Base-by-base conservation (phyloP, 345 rosid genomes). In the Stellera chamaejasme region DNA sequence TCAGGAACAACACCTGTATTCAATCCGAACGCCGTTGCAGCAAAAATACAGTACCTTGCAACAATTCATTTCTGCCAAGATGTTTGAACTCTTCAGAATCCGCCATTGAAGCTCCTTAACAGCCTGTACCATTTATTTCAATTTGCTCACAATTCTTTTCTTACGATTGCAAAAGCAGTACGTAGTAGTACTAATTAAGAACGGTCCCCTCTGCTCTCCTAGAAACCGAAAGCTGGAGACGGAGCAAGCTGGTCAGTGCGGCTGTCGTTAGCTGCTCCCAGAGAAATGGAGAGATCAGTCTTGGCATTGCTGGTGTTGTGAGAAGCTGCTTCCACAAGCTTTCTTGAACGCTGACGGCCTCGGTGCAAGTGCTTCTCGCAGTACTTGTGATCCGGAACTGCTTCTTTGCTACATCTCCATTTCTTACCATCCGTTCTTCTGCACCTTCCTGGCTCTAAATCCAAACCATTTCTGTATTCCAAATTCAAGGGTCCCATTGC, bases 401-500 rank as follows among this genome's bases (percentile, higher is more conserved):
- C 77, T 32, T 75, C 81, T 52, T 65, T 78, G 69, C 81, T 67
- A 16, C 87, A 81, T 50, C 83, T 72, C 87, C 83, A 78, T 69
- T 78, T 81, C 58, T 78, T 81, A 43, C 87, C 83, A 48, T 78
- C 81, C 5, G 87, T 81, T 67, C 87, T 67, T 61, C 72, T 69
- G 19, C 87, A 81, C 56, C 83, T 76, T 43, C 83, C 72, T 1
- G 83, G 78, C 56, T 81, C 83, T 10, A 68, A 51, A 43, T 77
- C 86, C 50, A 55, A 6, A 10, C 75, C 78, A 6, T 54, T 68
- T 65, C 48, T 69, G 4, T 55, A 65, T 25, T 66, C 78, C 74
- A 57, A 9, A 11, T 56, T 43, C 61, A 62, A 13, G 0, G 63
- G 43, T 13, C 59, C 74, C 39, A 32, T 32, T 4, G 39, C 39